These are phyloP conservation scores for Blastobotrys petasosporus DNA, from an alignment of 1,139 yeast species.

Conservation along the genomic window DNA sequence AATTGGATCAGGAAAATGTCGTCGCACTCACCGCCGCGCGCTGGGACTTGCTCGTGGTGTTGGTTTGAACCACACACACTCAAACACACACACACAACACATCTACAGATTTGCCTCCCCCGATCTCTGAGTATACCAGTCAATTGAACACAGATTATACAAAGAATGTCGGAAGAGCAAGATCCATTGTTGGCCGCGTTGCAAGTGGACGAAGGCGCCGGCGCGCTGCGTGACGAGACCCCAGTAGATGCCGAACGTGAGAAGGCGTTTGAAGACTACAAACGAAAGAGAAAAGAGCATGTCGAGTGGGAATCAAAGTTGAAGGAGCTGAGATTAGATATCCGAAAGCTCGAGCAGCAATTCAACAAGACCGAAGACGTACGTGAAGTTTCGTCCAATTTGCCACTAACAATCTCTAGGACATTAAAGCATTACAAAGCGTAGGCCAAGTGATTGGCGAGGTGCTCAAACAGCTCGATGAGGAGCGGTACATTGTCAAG, in stretches of 20 bases:
- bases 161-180: slow-evolving; percentile 19
- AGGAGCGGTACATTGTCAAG: slow-evolving; percentile 89
- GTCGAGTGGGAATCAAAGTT: slow-evolving; percentile 91
- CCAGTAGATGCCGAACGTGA: slow-evolving; percentile 66
- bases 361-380: slow-evolving; percentile 87
- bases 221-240: slow-evolving; percentile 11
- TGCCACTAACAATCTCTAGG: slow-evolving; percentile 34
- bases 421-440: slow-evolving; percentile 92
- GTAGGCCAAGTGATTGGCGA: slow-evolving; percentile 98
- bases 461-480: slow-evolving; percentile 91
- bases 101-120: not conserved
- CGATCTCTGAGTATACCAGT: not conserved
- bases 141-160: not conserved
- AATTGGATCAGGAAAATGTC: not conserved
- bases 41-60: not conserved
- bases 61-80: not conserved
- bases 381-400: slow-evolving; percentile 11
- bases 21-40: not conserved
- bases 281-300: slow-evolving; percentile 84
- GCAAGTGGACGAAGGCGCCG: slow-evolving; percentile 23
- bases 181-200: slow-evolving; percentile 33
- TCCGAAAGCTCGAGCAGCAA: slow-evolving; percentile 77
- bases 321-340: slow-evolving; percentile 74
- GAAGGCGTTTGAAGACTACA: slow-evolving; percentile 71
- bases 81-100: not conserved